Base-by-base conservation (phyloP, 768 basidiomycete genomes). In the Hygrophorus pudorinus region DNA sequence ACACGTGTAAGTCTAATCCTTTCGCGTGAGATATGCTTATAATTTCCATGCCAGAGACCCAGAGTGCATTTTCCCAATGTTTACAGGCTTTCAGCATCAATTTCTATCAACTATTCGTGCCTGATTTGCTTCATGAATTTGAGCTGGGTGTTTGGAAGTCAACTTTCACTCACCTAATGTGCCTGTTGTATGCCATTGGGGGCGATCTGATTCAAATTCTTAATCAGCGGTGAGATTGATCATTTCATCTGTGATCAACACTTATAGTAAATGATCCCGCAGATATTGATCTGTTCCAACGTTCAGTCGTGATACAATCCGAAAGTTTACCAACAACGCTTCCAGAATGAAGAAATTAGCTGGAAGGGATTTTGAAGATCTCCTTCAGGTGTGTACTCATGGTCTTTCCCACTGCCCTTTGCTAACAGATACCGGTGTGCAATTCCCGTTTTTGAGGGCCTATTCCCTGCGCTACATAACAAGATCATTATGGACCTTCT, bases 211-310 rank as follows among this genome's bases (percentile, higher is more conserved):
- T 60, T 27, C 36, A 38, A 9, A 43, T 38, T 20, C 29, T 60
- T 2, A 48, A 60, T 20, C n/a, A 48, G 41, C 24, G 57, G 52
- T 57, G 32, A 32, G 29, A 29, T 8, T 17, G 16, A 30, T 41
- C 24, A 21, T 12, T n/a, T 44, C 37, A 36, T 10, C 12, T 39
- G 18, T 45, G 18, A 20, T 21, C 21, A 18, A 33, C 16, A 46
- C 38, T 51, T 1, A 49, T 53, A 3, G 63, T 56, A 4, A 41
- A 53, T 0, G 56, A 65, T 37, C 64, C 56, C 18, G 57, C 63
- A 38, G 61, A 65, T 12, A 42, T 62, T 5, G 47, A 63, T 0
- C 63, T 72, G 1, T 72, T 62, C 47, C 36, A 44, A 8, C 44
- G 62, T 2, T 59, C 56, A 0, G 50, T n/a, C n/a, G n/a, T n/a